Evolutionary conservation across 257 asterid species (phyloP).

Genomic region (Solanum rostratum): DNA sequence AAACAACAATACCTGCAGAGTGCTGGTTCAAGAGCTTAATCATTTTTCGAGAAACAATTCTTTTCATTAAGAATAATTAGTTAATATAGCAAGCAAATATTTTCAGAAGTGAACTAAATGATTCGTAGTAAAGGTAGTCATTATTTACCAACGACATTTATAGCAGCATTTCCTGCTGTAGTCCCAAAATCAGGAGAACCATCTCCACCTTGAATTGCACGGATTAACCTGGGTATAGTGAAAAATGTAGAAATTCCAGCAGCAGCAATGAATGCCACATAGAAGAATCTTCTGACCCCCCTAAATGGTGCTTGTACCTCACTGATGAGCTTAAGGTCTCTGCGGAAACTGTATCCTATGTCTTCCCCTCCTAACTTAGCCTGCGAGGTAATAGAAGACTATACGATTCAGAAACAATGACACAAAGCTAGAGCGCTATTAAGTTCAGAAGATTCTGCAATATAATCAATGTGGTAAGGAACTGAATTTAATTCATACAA

Average conservation of each 20-base stretch:
- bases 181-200: constrained; percentile 68
- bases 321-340: constrained; percentile 94
- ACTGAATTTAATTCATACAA: not conserved
- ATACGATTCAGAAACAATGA: not conserved
- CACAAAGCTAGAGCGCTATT: not conserved
- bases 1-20: constrained; percentile 71
- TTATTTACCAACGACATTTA: constrained; percentile 64
- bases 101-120: not conserved
- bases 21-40: constrained; percentile 52
- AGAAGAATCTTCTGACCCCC: constrained; percentile 80
- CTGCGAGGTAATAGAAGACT: constrained; percentile 23
- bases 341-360: constrained; percentile 74
- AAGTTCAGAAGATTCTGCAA: not conserved
- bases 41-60: constrained; percentile 16
- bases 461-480: not conserved
- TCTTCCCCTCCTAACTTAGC: constrained; percentile 95
- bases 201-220: constrained; percentile 75
- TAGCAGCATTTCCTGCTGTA: constrained; percentile 65
- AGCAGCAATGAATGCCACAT: constrained; percentile 78
- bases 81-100: not conserved
- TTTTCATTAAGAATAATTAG: not conserved
- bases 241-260: constrained; percentile 80
- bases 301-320: constrained; percentile 99
- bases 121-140: not conserved
- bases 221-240: constrained; percentile 62